Conservation (phyloP, 2,329 filamentous ascomycete genomes). For the Trichoderma sp. region DNA sequence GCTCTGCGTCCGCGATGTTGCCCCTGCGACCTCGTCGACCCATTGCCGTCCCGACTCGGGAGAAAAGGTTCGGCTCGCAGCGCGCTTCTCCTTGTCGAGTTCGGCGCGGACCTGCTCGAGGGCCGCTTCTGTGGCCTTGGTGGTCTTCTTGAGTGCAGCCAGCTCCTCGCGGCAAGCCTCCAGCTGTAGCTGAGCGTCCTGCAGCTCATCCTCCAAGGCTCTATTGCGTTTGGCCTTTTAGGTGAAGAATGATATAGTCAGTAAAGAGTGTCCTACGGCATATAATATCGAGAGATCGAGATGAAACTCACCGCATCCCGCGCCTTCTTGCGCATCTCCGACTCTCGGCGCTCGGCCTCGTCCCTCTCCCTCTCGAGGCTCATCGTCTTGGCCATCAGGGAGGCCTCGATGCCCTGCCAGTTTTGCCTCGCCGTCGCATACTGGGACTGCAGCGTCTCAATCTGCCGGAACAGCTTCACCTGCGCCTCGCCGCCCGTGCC, state of each 20-base stretch:
- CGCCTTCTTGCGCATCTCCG: constrained; percentile 84
- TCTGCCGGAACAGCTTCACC: constrained; percentile 86
- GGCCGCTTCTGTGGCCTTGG: constrained; percentile 66
- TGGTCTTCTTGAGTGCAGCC: constrained; percentile 64
- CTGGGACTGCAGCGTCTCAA: constrained; percentile 93
- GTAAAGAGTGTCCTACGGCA: background rate
- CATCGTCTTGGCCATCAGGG: constrained; percentile 73
- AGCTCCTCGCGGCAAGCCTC: constrained; percentile 62
- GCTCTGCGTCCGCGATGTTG: constrained; percentile 51
- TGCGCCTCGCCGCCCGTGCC: constrained; percentile 80
- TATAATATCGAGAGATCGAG: background rate
- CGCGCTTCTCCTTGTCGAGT: constrained; percentile 52
- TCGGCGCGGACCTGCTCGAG: constrained; percentile 58
- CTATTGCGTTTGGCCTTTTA: constrained; percentile 63
- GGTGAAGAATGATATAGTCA: background rate
- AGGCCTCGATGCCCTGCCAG: constrained; percentile 94
- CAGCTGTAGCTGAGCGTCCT: constrained; percentile 66
- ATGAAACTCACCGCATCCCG: constrained; percentile 72
- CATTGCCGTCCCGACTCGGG: constrained; percentile 52
- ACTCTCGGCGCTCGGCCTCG: constrained; percentile 79
- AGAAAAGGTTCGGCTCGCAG: constrained; percentile 38
- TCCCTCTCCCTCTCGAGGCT: constrained; percentile 88
- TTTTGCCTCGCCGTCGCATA: constrained; percentile 94
- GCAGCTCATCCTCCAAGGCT: constrained; percentile 79
- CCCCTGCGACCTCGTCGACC: constrained; percentile 53